phyloP scores from a whole-genome alignment of 2,329 filamentous ascomycete genomes.

The Aurifilum marmelostoma region DNA sequence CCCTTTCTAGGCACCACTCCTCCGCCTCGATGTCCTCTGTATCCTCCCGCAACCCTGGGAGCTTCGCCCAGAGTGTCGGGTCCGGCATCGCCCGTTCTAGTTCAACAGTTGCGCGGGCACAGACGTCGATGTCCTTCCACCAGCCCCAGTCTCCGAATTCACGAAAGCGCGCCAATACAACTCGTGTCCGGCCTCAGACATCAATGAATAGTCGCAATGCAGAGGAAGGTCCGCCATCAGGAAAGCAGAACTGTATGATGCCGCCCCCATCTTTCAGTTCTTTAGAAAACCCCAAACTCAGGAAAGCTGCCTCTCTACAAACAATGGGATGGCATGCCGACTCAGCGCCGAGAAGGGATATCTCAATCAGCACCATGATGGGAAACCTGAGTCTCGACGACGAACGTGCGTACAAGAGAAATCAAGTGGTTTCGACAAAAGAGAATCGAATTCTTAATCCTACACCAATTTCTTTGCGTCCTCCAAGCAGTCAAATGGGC shows the following conservation, averaged over 20 bases:
- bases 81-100: conserved; percentile 52
- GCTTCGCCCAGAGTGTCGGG: conserved; percentile 62
- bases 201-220: conserved; percentile 41
- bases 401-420: conserved; percentile 34
- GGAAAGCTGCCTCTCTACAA: conserved; percentile 35
- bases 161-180: conserved; percentile 43
- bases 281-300: conserved; percentile 32
- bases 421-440: conserved; percentile 52
- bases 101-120: conserved; percentile 49
- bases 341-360: conserved; percentile 39
- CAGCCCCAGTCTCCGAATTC: conserved; percentile 54
- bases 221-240: conserved; percentile 35
- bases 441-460: conserved; percentile 33
- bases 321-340: conserved; percentile 29
- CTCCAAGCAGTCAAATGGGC: conserved; percentile 33
- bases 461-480: conserved; percentile 26
- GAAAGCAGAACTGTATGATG: conserved; percentile 45
- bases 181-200: conserved; percentile 46
- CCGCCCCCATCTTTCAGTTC: conserved; percentile 31
- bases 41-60: conserved; percentile 43
- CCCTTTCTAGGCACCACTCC: conserved; percentile 44
- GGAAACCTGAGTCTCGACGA: conserved; percentile 46
- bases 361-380: conserved; percentile 39
- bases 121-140: conserved; percentile 53
- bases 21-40: conserved; percentile 46